Evolutionary conservation across 768 basidiomycete genomes (phyloP).

Genomic region (Mycena amicta): DNA sequence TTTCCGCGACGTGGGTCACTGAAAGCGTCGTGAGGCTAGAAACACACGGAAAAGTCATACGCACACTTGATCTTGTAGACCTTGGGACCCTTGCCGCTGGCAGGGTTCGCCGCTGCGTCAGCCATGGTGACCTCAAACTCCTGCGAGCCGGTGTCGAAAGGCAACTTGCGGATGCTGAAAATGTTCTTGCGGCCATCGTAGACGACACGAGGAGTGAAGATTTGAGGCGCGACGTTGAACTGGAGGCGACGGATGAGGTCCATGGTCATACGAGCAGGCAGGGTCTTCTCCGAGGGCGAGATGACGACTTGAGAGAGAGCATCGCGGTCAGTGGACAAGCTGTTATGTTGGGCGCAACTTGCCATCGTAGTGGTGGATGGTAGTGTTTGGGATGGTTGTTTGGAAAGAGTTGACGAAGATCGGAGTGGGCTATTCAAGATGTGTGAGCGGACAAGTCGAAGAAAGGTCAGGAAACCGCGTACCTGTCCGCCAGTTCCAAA

Average conservation of each 20-base stretch:
- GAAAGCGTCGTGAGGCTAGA: slow-evolving; percentile 28
- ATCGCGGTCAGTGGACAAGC: slow-evolving; percentile 9
- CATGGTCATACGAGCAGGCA: slow-evolving; percentile 71
- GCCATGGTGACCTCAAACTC: slow-evolving; percentile 69
- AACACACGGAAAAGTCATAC: background rate
- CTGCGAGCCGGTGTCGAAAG: slow-evolving; percentile 52
- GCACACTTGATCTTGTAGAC: slow-evolving; percentile 56
- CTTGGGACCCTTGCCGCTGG: slow-evolving; percentile 53
- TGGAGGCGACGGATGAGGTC: slow-evolving; percentile 70
- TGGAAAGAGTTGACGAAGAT: slow-evolving; percentile 65
- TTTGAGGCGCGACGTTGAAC: slow-evolving; percentile 51
- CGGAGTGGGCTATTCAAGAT: slow-evolving; percentile 29
- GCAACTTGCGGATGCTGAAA: slow-evolving; percentile 62
- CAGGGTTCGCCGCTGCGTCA: slow-evolving; percentile 35
- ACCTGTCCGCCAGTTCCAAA: slow-evolving; percentile 58
- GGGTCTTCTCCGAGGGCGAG: slow-evolving; percentile 64
- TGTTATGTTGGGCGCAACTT: slow-evolving; percentile 28
- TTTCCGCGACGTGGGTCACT: slow-evolving; percentile 57
- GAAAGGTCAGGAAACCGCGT: background rate
- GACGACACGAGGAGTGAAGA: slow-evolving; percentile 73
- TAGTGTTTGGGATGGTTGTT: slow-evolving; percentile 58
- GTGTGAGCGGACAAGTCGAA: too few relatives aligned
- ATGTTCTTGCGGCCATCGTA: slow-evolving; percentile 83
- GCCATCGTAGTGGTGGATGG: slow-evolving; percentile 84
- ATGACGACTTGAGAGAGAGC: slow-evolving; percentile 49